phyloP scores from a whole-genome alignment of 306 rosid species.

The Castanopsis chinensis region DNA sequence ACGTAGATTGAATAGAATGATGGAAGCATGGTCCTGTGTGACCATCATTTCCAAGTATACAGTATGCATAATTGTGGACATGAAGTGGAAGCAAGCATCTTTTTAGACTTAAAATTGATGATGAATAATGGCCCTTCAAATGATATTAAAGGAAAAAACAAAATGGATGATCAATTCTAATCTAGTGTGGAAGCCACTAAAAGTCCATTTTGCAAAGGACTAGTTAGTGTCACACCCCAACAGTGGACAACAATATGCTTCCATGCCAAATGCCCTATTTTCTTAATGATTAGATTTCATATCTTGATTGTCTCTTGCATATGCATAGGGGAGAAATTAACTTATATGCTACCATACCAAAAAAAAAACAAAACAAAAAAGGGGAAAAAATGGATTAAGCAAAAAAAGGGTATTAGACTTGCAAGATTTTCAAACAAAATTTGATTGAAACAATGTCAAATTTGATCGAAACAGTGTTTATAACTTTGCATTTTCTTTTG shows the following conservation, averaged over 20 bases:
- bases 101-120: slow-evolving; percentile 7
- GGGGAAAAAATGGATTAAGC: too few species aligned
- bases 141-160: slow-evolving; percentile 18
- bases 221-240: slow-evolving; percentile 29
- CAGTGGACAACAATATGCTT: neutral
- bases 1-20: slow-evolving; percentile 35
- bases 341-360: too few species aligned
- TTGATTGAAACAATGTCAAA: neutral
- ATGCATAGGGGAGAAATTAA: too few species aligned
- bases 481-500: too few species aligned
- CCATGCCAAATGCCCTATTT: neutral
- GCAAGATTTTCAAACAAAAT: neutral
- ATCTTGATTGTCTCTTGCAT: neutral
- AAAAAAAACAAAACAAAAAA: too few species aligned
- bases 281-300: neutral
- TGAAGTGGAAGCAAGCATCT: slow-evolving; percentile 27
- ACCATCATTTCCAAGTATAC: slow-evolving; percentile 18
- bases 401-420: neutral
- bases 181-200: slow-evolving; percentile 42
- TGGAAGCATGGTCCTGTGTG: slow-evolving; percentile 40
- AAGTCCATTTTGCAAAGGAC: slow-evolving; percentile 11
- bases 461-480: too few species aligned
- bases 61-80: slow-evolving; percentile 9
- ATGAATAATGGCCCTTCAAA: slow-evolving; percentile 4
- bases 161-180: slow-evolving; percentile 7